Percentiles rank a stretch among this genome's conserved stretches.
Evolutionary conservation across 441 rosid genomes (phyloP).

Genomic region (Gossypium aridum): DNA sequence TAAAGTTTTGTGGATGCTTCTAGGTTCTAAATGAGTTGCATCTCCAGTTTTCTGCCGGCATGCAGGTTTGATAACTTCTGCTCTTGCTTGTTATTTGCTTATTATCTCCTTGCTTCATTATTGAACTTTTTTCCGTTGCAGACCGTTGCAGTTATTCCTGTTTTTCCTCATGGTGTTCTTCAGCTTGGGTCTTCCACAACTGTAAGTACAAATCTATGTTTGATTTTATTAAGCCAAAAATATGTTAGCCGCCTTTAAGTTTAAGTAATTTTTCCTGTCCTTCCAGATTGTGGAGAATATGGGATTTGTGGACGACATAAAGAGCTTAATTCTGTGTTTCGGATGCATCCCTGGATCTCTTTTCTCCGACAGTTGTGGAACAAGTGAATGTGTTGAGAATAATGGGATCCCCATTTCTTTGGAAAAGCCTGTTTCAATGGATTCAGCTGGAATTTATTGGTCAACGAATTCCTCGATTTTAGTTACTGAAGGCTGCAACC

Average conservation of each 20-base stretch:
- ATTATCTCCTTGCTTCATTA: constrained; percentile 8
- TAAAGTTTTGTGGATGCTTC: constrained; percentile 16
- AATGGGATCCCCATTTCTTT: constrained; percentile 42
- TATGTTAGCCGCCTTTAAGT: constrained; percentile 6
- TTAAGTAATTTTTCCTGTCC: constrained; percentile 7
- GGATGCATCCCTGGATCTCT: constrained; percentile 79
- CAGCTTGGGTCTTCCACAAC: constrained; percentile 74
- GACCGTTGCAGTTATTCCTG: constrained; percentile 85
- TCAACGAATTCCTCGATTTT: constrained; percentile 24
- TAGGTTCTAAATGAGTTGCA: constrained; percentile 70
- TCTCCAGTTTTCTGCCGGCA: constrained; percentile 78
- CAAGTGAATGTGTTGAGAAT: constrained; percentile 36
- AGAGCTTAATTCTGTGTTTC: constrained; percentile 68
- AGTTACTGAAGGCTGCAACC: constrained; percentile 29
- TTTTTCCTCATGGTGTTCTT: constrained; percentile 78
- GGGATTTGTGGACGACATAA: constrained; percentile 78
- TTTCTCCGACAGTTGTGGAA: constrained; percentile 39
- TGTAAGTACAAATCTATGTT: constrained; percentile 39
- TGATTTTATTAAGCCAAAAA: constrained; percentile 10
- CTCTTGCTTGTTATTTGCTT: constrained; percentile 5
- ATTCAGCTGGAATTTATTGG: constrained; percentile 29
- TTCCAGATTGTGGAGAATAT: constrained; percentile 76
- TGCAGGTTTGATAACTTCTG: constrained; percentile 56
- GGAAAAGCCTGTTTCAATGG: constrained; percentile 27
- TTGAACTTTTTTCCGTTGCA: constrained; percentile 26